Conservation (phyloP, 805 yeast species). For the Metschnikowia gruessii region DNA sequence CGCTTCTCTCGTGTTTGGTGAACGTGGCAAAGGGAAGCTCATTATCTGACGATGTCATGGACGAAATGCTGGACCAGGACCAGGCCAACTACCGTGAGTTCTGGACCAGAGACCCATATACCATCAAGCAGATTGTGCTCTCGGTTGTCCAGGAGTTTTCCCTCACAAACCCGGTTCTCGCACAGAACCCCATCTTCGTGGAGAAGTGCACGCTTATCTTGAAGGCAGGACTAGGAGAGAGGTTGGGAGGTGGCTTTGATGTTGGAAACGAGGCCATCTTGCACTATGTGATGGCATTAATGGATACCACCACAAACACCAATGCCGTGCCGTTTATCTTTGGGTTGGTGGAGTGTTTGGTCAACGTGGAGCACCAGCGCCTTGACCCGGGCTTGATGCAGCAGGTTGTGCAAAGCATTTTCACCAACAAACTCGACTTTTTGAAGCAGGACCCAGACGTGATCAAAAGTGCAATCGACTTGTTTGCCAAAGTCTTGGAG, state of each 20-base stretch:
- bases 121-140: slow-evolving; percentile 43
- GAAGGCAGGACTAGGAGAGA: slow-evolving; percentile 62
- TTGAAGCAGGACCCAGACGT: slow-evolving; percentile 58
- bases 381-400: slow-evolving; percentile 33
- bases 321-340: slow-evolving; percentile 44
- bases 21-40: slow-evolving; percentile 71
- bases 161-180: slow-evolving; percentile 34
- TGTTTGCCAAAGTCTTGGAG: slow-evolving; percentile 50
- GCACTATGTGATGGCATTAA: slow-evolving; percentile 12
- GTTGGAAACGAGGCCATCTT: slow-evolving; percentile 26
- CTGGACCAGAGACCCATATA: slow-evolving; percentile 50
- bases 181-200: slow-evolving; percentile 48
- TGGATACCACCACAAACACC: slow-evolving; percentile 17
- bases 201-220: slow-evolving; percentile 65
- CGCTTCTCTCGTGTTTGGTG: slow-evolving; percentile 60
- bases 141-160: slow-evolving; percentile 43
- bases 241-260: slow-evolving; percentile 63
- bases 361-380: slow-evolving; percentile 34
- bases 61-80: slow-evolving; percentile 34
- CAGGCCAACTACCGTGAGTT: slow-evolving; percentile 27
- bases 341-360: slow-evolving; percentile 44
- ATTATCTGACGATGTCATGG: slow-evolving; percentile 51
- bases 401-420: slow-evolving; percentile 36
- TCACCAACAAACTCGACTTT: slow-evolving; percentile 32
- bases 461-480: slow-evolving; percentile 48